Evolutionary conservation across 2,329 filamentous ascomycete species (phyloP).

Genomic region (Arthrobotrys pseudoclavata): DNA sequence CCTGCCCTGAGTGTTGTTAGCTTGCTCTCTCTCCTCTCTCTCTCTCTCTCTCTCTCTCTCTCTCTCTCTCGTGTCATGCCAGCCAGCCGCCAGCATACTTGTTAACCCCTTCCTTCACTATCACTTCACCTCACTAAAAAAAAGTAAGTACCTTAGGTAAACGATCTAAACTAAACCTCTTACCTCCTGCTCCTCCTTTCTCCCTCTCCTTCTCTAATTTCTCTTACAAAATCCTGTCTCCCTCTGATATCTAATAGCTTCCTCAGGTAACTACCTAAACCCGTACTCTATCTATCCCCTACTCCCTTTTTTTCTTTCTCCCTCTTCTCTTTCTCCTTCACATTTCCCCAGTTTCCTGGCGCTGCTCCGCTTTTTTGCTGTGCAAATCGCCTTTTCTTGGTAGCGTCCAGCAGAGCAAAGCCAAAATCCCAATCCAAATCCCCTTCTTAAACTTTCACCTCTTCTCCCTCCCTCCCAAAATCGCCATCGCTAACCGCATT

Average conservation of each 20-base stretch:
- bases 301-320: constrained; percentile 40
- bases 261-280: not conserved
- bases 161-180: too few species aligned
- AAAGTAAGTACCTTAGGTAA: too few species aligned
- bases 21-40: constrained; percentile 33
- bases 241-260: not conserved
- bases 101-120: not conserved
- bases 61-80: not conserved
- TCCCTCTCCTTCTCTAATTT: constrained; percentile 51
- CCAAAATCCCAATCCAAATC: constrained; percentile 52
- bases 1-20: constrained; percentile 41
- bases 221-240: constrained; percentile 46
- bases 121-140: too few species aligned
- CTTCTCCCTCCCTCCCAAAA: constrained; percentile 7
- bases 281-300: constrained; percentile 34
- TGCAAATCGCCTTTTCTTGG: constrained; percentile 25
- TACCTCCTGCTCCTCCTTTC: constrained; percentile 44
- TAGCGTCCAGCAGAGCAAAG: constrained; percentile 43
- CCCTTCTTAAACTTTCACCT: constrained; percentile 39
- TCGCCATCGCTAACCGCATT: constrained; percentile 60
- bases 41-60: constrained; percentile 12
- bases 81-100: not conserved
- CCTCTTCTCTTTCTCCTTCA: constrained; percentile 25
- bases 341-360: constrained; percentile 25
- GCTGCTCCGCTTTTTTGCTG: constrained; percentile 46